Percentiles rank a stretch among this genome's conserved stretches.
Conservation (phyloP, 2,329 filamentous ascomycete species). For the Periconia sp. region DNA sequence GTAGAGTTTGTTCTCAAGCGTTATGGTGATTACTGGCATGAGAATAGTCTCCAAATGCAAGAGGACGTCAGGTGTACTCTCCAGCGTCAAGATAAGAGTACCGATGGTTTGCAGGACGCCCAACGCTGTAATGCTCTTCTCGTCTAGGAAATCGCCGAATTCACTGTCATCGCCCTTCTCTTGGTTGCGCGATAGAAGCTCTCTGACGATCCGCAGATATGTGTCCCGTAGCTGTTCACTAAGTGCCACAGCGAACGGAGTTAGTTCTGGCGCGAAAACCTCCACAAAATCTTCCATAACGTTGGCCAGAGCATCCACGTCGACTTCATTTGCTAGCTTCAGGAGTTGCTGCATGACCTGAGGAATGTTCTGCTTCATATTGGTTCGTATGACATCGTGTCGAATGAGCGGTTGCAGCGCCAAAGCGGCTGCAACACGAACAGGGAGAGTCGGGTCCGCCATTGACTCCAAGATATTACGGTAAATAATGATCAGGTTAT, state of each 20-base stretch:
- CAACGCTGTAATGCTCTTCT: conserved; percentile 97
- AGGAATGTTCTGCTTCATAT: conserved; percentile 97
- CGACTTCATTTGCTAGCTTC: conserved; percentile 96
- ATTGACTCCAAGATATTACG: conserved; percentile 96
- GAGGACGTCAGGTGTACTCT: conserved; percentile 95
- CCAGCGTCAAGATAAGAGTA: conserved; percentile 92
- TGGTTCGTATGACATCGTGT: conserved; percentile 89
- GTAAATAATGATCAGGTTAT: conserved; percentile 96
- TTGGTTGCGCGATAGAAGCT: conserved; percentile 84
- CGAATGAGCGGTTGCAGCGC: conserved; percentile 94
- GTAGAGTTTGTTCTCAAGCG: conserved; percentile 96
- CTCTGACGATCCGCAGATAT: conserved; percentile 89
- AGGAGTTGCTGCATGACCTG: conserved; percentile 99
- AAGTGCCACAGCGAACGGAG: conserved; percentile 93
- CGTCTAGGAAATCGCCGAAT: conserved; percentile 91
- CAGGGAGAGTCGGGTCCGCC: conserved; percentile 90
- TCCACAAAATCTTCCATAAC: conserved; percentile 99
- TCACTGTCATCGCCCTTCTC: conserved; percentile 76
- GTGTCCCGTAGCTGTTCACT: conserved; percentile 96
- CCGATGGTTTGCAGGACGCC: conserved; percentile 97
- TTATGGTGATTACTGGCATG: conserved; percentile 96
- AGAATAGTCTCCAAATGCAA: conserved; percentile 93
- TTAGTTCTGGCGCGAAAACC: conserved; percentile 95
- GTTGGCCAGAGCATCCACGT: conserved; percentile 95
- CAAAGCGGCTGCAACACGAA: conserved; percentile 90